Conservation (phyloP, 2,329 filamentous ascomycete species). For the Phyllosticta capitalensis region DNA sequence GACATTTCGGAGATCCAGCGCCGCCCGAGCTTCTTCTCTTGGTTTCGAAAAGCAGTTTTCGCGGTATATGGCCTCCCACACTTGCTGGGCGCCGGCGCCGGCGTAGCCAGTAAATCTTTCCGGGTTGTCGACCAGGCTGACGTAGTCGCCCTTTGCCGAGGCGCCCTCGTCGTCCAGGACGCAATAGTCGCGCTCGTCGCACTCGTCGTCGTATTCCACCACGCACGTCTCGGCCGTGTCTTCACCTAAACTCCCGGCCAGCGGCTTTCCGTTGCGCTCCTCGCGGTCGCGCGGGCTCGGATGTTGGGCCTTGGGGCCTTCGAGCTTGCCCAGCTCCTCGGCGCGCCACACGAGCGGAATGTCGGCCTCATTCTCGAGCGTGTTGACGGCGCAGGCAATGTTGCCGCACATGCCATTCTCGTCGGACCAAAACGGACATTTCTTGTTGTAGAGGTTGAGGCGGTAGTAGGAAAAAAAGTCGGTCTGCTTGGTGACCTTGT, state of each 20-base stretch:
- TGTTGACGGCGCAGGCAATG: slow-evolving; percentile 91
- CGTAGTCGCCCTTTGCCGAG: slow-evolving; percentile 84
- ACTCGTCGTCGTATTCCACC: slow-evolving; percentile 94
- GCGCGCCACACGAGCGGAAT: slow-evolving; percentile 87
- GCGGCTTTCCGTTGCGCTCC: slow-evolving; percentile 60
- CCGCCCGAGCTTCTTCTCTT: too few relatives aligned
- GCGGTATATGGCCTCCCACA: slow-evolving; percentile 94
- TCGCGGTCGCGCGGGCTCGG: slow-evolving; percentile 66
- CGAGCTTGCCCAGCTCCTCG: slow-evolving; percentile 81
- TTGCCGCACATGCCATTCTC: slow-evolving; percentile 92
- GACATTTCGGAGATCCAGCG: slow-evolving; percentile 51
- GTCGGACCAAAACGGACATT: slow-evolving; percentile 94
- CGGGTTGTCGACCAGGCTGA: slow-evolving; percentile 85
- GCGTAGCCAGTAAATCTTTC: slow-evolving; percentile 93
- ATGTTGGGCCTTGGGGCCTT: slow-evolving; percentile 84
- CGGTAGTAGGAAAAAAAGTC: slow-evolving; percentile 99
- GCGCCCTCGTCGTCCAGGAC: slow-evolving; percentile 89
- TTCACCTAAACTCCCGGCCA: slow-evolving; percentile 75
- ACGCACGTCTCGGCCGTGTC: slow-evolving; percentile 91
- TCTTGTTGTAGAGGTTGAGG: slow-evolving; percentile 86
- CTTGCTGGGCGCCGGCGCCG: slow-evolving; percentile 73
- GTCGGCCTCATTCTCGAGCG: slow-evolving; percentile 88
- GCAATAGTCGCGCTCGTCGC: slow-evolving; percentile 94
- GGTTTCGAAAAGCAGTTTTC: slow-evolving; percentile 82
- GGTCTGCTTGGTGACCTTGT: slow-evolving; percentile 73